Conservation (phyloP, 2,329 filamentous ascomycete genomes). For the Calonectria multiphialidica region DNA sequence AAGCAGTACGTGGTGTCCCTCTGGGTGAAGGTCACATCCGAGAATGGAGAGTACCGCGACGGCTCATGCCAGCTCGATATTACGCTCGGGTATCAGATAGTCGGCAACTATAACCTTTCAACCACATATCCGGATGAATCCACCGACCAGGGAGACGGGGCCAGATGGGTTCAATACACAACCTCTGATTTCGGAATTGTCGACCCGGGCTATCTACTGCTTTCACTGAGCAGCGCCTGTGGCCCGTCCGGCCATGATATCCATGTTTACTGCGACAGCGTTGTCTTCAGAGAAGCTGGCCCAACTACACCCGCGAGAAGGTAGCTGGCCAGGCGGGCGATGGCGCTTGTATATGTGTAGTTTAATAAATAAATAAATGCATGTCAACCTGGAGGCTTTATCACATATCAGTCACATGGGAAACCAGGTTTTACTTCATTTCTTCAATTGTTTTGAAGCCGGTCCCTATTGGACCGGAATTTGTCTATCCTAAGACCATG, state of each 20-base stretch:
- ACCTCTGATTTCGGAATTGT: not conserved
- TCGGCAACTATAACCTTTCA: not conserved
- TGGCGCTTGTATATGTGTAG: not conserved
- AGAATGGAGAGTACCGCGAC: not conserved
- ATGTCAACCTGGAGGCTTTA: too few relatives aligned
- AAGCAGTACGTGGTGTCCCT: not conserved
- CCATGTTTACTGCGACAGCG: not conserved
- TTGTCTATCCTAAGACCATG: slow-evolving; percentile 6
- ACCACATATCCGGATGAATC: not conserved
- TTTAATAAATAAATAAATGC: not conserved
- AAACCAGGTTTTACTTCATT: not conserved
- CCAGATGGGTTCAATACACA: not conserved
- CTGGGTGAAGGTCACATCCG: not conserved
- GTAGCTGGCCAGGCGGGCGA: not conserved
- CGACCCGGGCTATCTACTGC: not conserved
- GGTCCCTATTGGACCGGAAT: slow-evolving; percentile 4
- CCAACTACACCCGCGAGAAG: not conserved
- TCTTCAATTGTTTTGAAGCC: slow-evolving; percentile 7
- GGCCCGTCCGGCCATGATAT: not conserved
- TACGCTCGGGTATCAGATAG: not conserved
- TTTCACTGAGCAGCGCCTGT: not conserved
- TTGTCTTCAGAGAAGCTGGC: not conserved
- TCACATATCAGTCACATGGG: not conserved
- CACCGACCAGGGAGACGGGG: not conserved
- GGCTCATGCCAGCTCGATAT: not conserved